Conservation (phyloP, 192 early-diverging fungal genomes). For the Podila clonocystis region DNA sequence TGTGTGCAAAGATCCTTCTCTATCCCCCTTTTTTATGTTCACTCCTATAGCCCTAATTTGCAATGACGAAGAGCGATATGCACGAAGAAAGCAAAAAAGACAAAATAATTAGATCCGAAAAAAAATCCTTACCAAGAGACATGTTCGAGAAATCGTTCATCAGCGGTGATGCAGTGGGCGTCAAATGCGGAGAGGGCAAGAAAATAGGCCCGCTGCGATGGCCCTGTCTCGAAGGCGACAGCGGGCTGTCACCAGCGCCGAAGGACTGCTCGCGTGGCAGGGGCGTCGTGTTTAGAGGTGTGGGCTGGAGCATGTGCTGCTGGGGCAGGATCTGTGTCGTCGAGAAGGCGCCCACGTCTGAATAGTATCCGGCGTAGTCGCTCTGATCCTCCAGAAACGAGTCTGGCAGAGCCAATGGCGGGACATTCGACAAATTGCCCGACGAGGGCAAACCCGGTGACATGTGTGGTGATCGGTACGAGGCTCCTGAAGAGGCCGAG, state of each 20-base stretch:
- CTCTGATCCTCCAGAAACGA: slow-evolving; percentile 41
- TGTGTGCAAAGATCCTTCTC: too few species aligned
- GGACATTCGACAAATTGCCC: slow-evolving; percentile 10
- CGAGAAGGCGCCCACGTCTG: slow-evolving; percentile 43
- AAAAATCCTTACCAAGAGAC: slow-evolving; percentile 37
- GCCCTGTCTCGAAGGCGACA: not conserved
- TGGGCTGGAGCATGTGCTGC: not conserved
- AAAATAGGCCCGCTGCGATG: not conserved
- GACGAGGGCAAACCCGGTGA: slow-evolving; percentile 23
- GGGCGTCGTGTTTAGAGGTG: slow-evolving; percentile 4
- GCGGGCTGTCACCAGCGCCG: not conserved
- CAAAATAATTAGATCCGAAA: not conserved
- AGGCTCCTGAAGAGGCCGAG: slow-evolving; percentile 15
- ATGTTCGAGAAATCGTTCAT: slow-evolving; percentile 31
- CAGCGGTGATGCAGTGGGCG: slow-evolving; percentile 31
- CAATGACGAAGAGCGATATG: not conserved
- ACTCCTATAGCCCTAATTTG: too few species aligned
- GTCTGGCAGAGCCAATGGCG: slow-evolving; percentile 37
- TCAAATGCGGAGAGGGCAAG: slow-evolving; percentile 41
- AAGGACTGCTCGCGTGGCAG: not conserved
- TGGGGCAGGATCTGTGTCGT: slow-evolving; percentile 18
- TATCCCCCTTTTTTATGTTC: too few species aligned
- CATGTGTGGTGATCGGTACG: slow-evolving; percentile 35
- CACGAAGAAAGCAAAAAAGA: not conserved
- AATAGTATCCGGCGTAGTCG: slow-evolving; percentile 47